Conservation (phyloP, 768 basidiomycete species). For the Boletus bicolor region DNA sequence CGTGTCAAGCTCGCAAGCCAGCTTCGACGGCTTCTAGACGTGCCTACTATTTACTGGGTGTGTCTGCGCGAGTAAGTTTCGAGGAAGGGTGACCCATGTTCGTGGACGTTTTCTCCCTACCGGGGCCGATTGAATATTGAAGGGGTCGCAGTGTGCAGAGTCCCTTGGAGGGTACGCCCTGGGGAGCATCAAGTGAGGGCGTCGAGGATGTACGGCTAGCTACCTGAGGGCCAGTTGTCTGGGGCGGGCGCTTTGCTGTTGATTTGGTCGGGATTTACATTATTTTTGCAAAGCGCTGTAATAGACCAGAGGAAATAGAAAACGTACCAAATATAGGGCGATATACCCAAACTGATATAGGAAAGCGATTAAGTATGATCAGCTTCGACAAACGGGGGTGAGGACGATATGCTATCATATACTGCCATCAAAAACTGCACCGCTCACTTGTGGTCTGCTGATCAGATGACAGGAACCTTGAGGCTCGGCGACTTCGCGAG, state of each 20-base stretch:
- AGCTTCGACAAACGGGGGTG: not conserved
- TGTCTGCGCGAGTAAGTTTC: not conserved
- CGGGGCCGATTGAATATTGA: not conserved
- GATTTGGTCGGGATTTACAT: not conserved
- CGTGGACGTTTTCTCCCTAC: slow-evolving; percentile 2
- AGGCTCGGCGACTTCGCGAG: not conserved
- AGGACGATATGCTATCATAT: not conserved
- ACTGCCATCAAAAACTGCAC: slow-evolving; percentile 38
- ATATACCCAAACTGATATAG: slow-evolving; percentile 32
- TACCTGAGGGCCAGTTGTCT: not conserved
- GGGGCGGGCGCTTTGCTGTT: not conserved
- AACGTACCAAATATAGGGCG: slow-evolving; percentile 19
- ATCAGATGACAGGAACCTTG: not conserved
- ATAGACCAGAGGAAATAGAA: not conserved
- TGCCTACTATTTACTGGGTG: not conserved
- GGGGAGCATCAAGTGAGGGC: not conserved
- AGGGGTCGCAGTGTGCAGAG: not conserved
- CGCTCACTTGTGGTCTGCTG: slow-evolving; percentile 5
- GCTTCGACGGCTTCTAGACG: slow-evolving; percentile 11
- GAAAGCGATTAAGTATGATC: not conserved
- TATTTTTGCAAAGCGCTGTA: too few species aligned
- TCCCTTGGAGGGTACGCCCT: not conserved
- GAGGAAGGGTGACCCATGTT: not conserved
- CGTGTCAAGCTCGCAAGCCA: slow-evolving; percentile 1
- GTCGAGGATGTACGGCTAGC: not conserved